Evolutionary conservation across 2,329 filamentous ascomycete genomes (phyloP).

Genomic region (Fusarium sp.): DNA sequence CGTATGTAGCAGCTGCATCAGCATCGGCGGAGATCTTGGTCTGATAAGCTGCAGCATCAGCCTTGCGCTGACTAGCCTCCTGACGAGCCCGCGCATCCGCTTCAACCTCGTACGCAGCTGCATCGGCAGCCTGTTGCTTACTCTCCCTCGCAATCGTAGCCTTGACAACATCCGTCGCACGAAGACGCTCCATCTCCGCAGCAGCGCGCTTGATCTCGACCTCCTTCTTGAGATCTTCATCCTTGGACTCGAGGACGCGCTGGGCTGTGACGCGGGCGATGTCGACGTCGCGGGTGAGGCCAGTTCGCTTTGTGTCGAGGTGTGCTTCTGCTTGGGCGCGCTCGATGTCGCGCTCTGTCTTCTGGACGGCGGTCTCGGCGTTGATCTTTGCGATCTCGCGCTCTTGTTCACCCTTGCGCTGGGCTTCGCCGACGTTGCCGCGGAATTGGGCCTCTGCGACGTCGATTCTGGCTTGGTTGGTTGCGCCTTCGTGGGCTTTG

Average conservation of each 20-base stretch:
- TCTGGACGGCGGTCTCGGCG: constrained; percentile 84
- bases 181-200: constrained; percentile 83
- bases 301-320: constrained; percentile 77
- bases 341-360: constrained; percentile 86
- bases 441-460: constrained; percentile 72
- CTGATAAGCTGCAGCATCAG: constrained; percentile 65
- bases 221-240: constrained; percentile 82
- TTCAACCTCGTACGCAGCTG: constrained; percentile 72
- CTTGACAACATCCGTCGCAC: constrained; percentile 82
- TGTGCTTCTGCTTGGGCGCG: constrained; percentile 82
- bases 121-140: constrained; percentile 75
- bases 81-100: constrained; percentile 68
- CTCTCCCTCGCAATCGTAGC: constrained; percentile 77
- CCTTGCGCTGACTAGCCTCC: constrained; percentile 64
- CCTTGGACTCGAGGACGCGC: constrained; percentile 78
- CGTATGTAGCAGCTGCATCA: constrained; percentile 58
- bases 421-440: constrained; percentile 80
- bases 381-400: constrained; percentile 90
- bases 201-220: constrained; percentile 82
- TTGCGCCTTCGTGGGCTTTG: constrained; percentile 87
- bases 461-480: constrained; percentile 79
- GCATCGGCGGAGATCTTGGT: constrained; percentile 60
- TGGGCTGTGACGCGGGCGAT: constrained; percentile 80
- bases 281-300: constrained; percentile 78
- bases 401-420: constrained; percentile 83